phyloP scores from a whole-genome alignment of 1,139 yeast genomes.

The Saccharomyces hybrid region DNA sequence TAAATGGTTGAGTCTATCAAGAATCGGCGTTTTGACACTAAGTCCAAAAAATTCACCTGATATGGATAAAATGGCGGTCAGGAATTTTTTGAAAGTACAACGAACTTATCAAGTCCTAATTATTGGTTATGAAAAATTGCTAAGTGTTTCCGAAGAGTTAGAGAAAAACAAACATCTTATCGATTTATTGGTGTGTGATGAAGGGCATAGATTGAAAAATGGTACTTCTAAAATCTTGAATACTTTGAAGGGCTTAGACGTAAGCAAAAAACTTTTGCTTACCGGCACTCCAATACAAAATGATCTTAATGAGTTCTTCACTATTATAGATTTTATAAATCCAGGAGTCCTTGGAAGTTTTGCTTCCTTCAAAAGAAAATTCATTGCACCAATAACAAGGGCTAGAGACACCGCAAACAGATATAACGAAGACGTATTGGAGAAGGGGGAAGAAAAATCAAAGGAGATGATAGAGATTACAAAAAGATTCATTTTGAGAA shows the following conservation, averaged over 20 bases:
- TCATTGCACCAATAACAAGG: slow-evolving; percentile 60
- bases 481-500: slow-evolving; percentile 58
- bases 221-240: slow-evolving; percentile 61
- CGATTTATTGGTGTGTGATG: slow-evolving; percentile 85
- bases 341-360: slow-evolving; percentile 72
- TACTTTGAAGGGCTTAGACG: slow-evolving; percentile 48
- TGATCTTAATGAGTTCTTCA: slow-evolving; percentile 75
- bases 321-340: slow-evolving; percentile 72
- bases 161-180: slow-evolving; percentile 38
- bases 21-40: slow-evolving; percentile 52
- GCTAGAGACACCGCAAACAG: slow-evolving; percentile 68
- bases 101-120: slow-evolving; percentile 75
- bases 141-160: slow-evolving; percentile 40
- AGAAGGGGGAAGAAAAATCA: slow-evolving; percentile 55
- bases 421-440: slow-evolving; percentile 40
- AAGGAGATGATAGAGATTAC: slow-evolving; percentile 57
- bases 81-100: slow-evolving; percentile 52
- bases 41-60: slow-evolving; percentile 40
- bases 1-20: slow-evolving; percentile 76
- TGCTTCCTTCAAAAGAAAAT: slow-evolving; percentile 56
- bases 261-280: slow-evolving; percentile 53
- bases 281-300: slow-evolving; percentile 96
- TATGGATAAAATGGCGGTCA: slow-evolving; percentile 52
- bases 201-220: slow-evolving; percentile 82
- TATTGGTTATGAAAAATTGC: slow-evolving; percentile 72